A percentile compares a stretch with the other conserved stretches of the same genome.
Conservation (phyloP, 371 early-diverging fungal species). For the Dichotomocladium elegans region DNA sequence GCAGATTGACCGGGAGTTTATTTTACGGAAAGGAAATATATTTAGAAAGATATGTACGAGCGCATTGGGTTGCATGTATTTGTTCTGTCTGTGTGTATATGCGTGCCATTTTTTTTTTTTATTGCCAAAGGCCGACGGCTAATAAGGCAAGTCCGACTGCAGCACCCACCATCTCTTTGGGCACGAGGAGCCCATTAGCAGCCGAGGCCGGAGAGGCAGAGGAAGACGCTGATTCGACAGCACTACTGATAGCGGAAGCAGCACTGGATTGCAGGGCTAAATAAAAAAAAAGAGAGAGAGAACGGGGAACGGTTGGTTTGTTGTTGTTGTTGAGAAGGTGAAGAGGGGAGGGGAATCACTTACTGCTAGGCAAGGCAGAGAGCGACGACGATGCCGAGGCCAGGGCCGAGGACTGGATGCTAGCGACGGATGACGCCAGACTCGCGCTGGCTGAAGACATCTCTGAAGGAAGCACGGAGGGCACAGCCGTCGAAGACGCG, state of each 20-base stretch:
- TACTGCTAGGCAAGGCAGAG: not conserved
- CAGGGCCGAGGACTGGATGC: not conserved
- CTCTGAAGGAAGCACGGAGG: not conserved
- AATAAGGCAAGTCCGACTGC: not conserved
- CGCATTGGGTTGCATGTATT: too few relatives aligned
- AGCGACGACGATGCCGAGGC: conserved; percentile 5
- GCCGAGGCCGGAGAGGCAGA: not conserved
- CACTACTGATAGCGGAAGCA: not conserved
- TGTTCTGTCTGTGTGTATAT: not conserved
- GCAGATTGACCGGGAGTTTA: too few relatives aligned
- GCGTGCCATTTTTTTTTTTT: not conserved
- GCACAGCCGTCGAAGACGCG: not conserved
- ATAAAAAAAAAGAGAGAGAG: not conserved
- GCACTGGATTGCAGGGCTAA: not conserved
- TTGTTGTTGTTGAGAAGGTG: not conserved
- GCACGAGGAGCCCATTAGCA: not conserved
- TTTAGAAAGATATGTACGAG: too few relatives aligned
- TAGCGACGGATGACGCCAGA: not conserved
- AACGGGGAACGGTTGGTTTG: not conserved
- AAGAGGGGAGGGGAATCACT: not conserved
- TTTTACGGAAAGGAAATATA: too few relatives aligned
- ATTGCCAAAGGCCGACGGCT: not conserved
- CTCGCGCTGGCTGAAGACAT: not conserved
- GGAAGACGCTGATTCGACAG: not conserved
- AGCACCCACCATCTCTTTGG: conserved; percentile 2